Percentiles rank a stretch among this genome's conserved stretches.
Evolutionary conservation across 805 yeast genomes (phyloP).

Genomic region (Metschnikowia henanensis): DNA sequence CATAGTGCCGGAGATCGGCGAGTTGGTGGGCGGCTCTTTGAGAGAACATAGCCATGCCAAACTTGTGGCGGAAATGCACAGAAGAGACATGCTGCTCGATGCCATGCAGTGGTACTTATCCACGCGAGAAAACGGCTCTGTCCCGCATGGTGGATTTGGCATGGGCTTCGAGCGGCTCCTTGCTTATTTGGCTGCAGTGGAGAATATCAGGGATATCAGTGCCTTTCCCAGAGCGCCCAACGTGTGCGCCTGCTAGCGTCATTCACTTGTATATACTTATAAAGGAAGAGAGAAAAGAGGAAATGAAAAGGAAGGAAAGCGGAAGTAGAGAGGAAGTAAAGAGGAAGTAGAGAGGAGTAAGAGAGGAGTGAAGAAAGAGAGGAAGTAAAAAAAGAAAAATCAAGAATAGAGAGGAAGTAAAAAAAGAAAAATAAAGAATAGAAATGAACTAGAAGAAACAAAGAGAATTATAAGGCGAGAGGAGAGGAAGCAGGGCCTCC

Average conservation of each 20-base stretch:
- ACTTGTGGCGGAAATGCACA: conserved; percentile 50
- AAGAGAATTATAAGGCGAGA: too few species aligned
- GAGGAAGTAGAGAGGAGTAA: too few species aligned
- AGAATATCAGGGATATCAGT: conserved; percentile 81
- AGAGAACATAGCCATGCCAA: conserved; percentile 67
- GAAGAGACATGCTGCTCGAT: conserved; percentile 55
- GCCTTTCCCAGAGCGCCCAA: conserved; percentile 79
- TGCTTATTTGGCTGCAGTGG: conserved; percentile 68
- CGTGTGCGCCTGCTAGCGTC: conserved; percentile 31
- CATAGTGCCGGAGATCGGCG: conserved; percentile 89
- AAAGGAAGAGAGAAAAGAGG: background rate
- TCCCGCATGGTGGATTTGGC: conserved; percentile 98
- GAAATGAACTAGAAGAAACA: too few species aligned
- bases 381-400: too few species aligned
- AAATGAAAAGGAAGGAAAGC: background rate
- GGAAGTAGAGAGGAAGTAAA: background rate
- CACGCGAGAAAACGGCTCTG: conserved; percentile 71
- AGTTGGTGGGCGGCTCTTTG: conserved; percentile 89
- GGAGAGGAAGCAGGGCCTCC: too few species aligned
- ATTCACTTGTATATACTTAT: background rate
- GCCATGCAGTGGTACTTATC: conserved; percentile 80
- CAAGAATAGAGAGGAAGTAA: too few species aligned
- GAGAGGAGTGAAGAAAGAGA: too few species aligned
- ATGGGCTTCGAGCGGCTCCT: conserved; percentile 89
- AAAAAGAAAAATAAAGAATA: too few species aligned